These are phyloP conservation scores for Sugiyamaella qingdaonensis DNA, from an alignment of 805 yeast genomes.

Conservation along the genomic window DNA sequence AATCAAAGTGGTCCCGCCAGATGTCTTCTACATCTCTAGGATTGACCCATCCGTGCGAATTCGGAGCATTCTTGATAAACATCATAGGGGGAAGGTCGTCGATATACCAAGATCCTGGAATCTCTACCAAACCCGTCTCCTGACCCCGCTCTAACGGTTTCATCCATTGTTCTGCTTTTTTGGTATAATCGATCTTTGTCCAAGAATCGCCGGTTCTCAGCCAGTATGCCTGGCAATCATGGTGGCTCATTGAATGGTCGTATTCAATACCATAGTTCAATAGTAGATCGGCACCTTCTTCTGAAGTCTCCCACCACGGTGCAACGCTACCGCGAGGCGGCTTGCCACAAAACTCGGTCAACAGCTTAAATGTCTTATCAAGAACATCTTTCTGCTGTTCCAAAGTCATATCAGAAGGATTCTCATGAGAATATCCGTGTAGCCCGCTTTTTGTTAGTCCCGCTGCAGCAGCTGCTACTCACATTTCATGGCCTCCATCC, in stretches of 20 bases:
- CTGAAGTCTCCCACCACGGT: conserved; percentile 40
- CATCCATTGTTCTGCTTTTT: conserved; percentile 38
- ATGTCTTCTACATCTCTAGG: conserved; percentile 38
- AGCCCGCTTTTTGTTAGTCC: conserved; percentile 23
- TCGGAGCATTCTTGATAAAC: conserved; percentile 34
- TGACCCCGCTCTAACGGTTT: conserved; percentile 34
- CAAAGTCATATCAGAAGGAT: conserved; percentile 35
- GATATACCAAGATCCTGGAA: conserved; percentile 38
- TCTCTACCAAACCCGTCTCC: conserved; percentile 37
- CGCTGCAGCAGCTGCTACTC: neutral
- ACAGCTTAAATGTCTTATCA: conserved; percentile 32
- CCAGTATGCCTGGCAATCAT: conserved; percentile 39
- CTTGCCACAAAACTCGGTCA: conserved; percentile 35
- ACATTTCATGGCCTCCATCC: conserved; percentile 35
- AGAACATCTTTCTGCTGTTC: conserved; percentile 37
- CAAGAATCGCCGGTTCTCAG: conserved; percentile 36
- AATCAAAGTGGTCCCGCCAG: conserved; percentile 39
- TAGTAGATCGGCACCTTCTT: conserved; percentile 34
- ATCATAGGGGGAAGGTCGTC: conserved; percentile 41
- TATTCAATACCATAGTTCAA: conserved; percentile 37
- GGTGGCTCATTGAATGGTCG: conserved; percentile 38
- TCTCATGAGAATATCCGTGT: conserved; percentile 39
- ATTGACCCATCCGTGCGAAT: conserved; percentile 36
- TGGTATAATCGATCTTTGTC: conserved; percentile 36
- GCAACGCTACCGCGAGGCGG: conserved; percentile 38